Evolutionary conservation across 208 protist genomes (phyloP).

Genomic region (Acanthamoeba lenticulata): DNA sequence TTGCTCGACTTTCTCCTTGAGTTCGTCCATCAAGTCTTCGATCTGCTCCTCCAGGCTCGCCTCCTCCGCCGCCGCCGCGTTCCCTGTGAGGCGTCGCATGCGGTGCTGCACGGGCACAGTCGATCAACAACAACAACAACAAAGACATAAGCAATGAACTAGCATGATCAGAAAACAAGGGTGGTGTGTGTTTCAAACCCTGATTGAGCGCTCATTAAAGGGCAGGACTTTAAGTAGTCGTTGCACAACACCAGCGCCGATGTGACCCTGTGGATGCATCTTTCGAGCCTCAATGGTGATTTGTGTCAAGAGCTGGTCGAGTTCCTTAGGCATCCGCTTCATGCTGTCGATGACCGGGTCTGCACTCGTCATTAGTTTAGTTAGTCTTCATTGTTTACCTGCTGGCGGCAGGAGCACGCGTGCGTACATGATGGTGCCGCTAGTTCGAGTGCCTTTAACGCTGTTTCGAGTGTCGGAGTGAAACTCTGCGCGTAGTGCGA

Average conservation of each 20-base stretch:
- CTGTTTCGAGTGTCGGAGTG: background rate
- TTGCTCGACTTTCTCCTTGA: background rate
- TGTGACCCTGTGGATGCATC: background rate
- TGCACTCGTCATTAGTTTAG: background rate
- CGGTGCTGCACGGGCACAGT: background rate
- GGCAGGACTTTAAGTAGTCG: background rate
- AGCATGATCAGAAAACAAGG: background rate
- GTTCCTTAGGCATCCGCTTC: background rate
- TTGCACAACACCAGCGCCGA: background rate
- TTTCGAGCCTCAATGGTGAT: background rate
- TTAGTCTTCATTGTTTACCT: background rate
- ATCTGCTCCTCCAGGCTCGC: background rate
- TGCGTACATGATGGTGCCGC: background rate
- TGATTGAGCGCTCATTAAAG: background rate
- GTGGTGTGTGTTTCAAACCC: too few relatives aligned
- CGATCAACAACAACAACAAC: too few relatives aligned
- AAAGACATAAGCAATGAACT: background rate
- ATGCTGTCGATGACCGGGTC: background rate
- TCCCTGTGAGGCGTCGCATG: background rate
- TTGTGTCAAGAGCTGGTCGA: background rate
- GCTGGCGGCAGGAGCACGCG: too few relatives aligned
- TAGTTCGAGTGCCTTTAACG: background rate
- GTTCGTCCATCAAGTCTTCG: background rate
- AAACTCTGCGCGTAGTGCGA: too few relatives aligned
- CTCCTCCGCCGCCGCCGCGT: background rate